Base-by-base conservation (phyloP, 1,284 basidiomycete species). In the Sporisorium sorghi region DNA sequence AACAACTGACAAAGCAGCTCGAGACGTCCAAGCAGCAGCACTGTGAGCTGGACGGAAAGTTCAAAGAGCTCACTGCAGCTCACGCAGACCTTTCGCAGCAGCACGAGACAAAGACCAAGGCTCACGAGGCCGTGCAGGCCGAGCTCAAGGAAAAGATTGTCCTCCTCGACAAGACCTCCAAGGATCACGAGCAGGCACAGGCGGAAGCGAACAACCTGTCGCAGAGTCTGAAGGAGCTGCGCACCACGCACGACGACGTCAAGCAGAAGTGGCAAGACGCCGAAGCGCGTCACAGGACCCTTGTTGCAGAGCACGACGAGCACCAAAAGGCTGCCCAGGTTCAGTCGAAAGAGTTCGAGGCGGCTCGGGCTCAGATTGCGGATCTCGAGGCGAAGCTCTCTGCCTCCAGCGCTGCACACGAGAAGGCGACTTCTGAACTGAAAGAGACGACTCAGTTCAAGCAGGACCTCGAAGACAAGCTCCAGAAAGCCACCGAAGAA, bases 101-200 rank as follows among this genome's bases (percentile, higher is more conserved):
- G 11, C 60, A 73, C 44, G 44, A 64, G 40, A 33, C 68, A 55
- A 61, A 32, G 55, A 56, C 47, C 6, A 47, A 56, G 9, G 59
- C 56, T 40, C 63, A 59, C 43, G 60, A 61, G 17, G 42, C 56
- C 2, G 52, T 56, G 8, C 37, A 66, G 33, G 37, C 55, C 8
- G 60, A 72, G 44, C 58, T 72, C 39, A 35, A 62, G 51, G 42
- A 72, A 43, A 59, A 72, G 50, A 50, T 49, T 17, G 35, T 42
- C n/a, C 44, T 65, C 4, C 50, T 55, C 8, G 53, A 53, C 4
- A 61, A 61, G 30, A 35, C 44, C 1, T 58, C 58, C 5, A 53
- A 58, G 8, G 68, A 54, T 19, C 58, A 60, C 49, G 49, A 57
- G 42, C 50, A 48, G 39, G 58, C 55, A 6, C 53, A 51, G 11